A percentile compares a stretch with the other conserved stretches of the same genome.
These are phyloP conservation scores for Phytophthora brassicae DNA, from an alignment of 352 stramenopile genomes.

Conservation along the genomic window DNA sequence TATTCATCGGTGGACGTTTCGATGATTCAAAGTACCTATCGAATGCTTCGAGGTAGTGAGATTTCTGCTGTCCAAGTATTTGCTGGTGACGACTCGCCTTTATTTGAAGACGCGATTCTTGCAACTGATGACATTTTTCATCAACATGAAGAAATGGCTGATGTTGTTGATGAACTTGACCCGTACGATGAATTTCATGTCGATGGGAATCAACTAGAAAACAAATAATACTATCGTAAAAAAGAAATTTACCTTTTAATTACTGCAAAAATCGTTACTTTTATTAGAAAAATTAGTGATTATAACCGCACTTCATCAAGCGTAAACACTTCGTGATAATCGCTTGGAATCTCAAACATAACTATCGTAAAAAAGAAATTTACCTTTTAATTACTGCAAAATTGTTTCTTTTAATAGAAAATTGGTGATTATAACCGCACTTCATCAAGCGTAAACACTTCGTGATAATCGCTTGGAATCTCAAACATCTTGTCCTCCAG, in stretches of 20 bases:
- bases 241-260: conserved; percentile 1
- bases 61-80: conserved; percentile 9
- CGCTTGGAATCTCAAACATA: conserved; percentile 61
- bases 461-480: conserved; percentile 51
- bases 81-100: conserved; percentile 11
- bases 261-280: conserved; percentile 5
- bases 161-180: conserved; percentile 16
- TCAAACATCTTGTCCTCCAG: conserved; percentile 59
- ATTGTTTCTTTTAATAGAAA: conserved; percentile 1
- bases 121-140: not conserved
- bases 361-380: not conserved
- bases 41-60: conserved; percentile 17
- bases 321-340: conserved; percentile 58
- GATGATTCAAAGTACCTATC: too few species aligned
- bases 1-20: conserved; percentile 17
- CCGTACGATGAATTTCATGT: conserved; percentile 17
- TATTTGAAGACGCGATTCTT: conserved; percentile 11
- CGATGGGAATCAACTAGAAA: conserved; percentile 5
- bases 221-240: conserved; percentile 11
- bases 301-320: conserved; percentile 57
- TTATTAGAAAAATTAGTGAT: not conserved
- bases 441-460: conserved; percentile 62
- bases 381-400: conserved; percentile 8
- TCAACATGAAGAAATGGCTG: not conserved
- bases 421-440: conserved; percentile 36